Evolutionary conservation across 192 early-diverging fungal species (phyloP).

Genomic region (Umbelopsis isabellina): DNA sequence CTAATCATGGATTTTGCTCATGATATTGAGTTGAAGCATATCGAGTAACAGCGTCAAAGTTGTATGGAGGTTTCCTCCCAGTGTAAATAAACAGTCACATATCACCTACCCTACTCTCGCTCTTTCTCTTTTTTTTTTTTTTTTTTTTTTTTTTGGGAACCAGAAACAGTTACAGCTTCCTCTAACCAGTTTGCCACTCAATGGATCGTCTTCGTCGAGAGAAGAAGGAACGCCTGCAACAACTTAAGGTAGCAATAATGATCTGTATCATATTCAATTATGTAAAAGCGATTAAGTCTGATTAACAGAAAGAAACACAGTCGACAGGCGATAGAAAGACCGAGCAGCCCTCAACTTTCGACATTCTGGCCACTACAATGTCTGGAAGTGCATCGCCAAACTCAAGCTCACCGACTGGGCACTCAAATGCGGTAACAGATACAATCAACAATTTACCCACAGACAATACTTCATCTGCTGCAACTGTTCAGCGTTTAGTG

Average conservation of each 20-base stretch:
- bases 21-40: conserved; percentile 30
- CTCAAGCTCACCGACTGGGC: conserved; percentile 32
- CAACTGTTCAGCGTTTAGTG: background rate
- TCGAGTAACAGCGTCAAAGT: background rate
- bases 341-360: conserved; percentile 3
- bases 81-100: conserved; percentile 5
- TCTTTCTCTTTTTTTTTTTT: too few relatives aligned
- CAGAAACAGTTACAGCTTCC: background rate
- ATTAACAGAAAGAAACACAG: background rate
- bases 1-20: conserved; percentile 49
- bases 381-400: conserved; percentile 18
- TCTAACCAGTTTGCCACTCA: background rate
- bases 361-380: conserved; percentile 8
- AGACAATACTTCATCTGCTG: background rate
- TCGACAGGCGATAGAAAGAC: background rate
- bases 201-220: conserved; percentile 16
- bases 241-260: background rate
- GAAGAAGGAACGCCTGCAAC: conserved; percentile 10
- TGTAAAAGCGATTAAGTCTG: background rate
- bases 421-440: conserved; percentile 7
- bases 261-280: too few relatives aligned
- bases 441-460: background rate
- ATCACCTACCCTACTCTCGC: background rate
- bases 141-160: conserved; percentile 1
- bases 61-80: background rate